Evolutionary conservation across 768 basidiomycete genomes (phyloP), one percentile per base, ranked within the genome.

Genomic region (Leucocoprinus leucothites): DNA sequence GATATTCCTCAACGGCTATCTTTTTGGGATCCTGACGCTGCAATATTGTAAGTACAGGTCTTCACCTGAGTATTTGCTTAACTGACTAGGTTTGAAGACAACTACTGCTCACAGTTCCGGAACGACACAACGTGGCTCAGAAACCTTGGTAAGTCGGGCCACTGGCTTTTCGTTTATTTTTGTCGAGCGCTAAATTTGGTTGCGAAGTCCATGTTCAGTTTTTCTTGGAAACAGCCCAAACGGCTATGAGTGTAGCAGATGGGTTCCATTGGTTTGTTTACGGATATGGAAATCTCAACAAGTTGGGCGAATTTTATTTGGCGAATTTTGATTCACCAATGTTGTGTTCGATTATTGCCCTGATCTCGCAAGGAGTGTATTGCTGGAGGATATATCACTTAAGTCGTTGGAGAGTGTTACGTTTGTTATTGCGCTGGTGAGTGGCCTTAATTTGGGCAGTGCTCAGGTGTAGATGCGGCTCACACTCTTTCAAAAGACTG

Each of bases 231-330:
- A 13, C 47, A 4, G 47, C 26, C 3, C 54, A 56, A 26, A 56
- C 54, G 7, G 48, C 26, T 9, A 56, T 56, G 54, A 49, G 47
- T 14, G 40, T 56, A 5, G 54, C 54, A 3, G 54, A 56, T 13
- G 54, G 54, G 2, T 56, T 56, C 36, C 54, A 56, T 43, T 56
- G 54, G 54, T 56, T 56, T 34, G 54, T 56, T 25, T 56, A 56
- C n/a, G 54, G 54, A 8, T 56, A 56, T 28, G 54, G 54, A 19
- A 26, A 48, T 38, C 25, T 56, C 8, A 24, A 14, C 19, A 56
- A 49, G 21, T 47, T 56, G 3, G 48, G 54, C 9, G 54, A 56
- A 48, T 56, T 42, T 35, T 56, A 42, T 21, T 42, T 56, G 11
- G 54, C 54, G 7, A 56, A 56, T 19, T 43, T 56, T 18, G 54